Base-by-base conservation (phyloP, 2,329 filamentous ascomycete genomes). In the Neospermospora avenae region DNA sequence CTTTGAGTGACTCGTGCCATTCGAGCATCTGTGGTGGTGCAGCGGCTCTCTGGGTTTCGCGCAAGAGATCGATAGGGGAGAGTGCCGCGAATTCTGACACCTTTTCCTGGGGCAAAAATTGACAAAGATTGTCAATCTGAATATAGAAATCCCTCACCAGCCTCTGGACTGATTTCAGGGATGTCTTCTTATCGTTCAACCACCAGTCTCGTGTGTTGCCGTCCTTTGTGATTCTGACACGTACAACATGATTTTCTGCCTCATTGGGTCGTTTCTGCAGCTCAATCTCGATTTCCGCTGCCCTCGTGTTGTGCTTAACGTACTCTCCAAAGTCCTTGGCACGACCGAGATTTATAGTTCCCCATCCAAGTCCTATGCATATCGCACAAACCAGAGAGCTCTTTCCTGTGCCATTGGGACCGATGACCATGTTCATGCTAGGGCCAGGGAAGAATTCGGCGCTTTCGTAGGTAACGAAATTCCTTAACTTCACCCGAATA, bases 401-500 rank as follows among this genome's bases (percentile, higher is more conserved):
- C 77, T 99, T 99, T 58, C 95, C 95, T 0, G 95, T 98, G 35
- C 95, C 95, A 70, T 99, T 99, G n/a, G 95, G 95, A 0, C 95
- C 95, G 68, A 99, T 96, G 56, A 99, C 88, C 93, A 99, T 98
- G 73, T 99, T 99, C 70, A 99, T 76, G 72, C 90, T 93, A 0
- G 95, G 93, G 0, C 95, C 95, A 13, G 92, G 91, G 60, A 88
- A 85, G 74, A 98, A 97, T 66, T 96, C 93, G 58, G 92, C 93
- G 56, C 88, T 86, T 53, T 90, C 92, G 76, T 99, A 99, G 0
- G 95, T 99, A 58, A 99, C 91, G 69, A 99, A 99, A 74, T 98
- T 90, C 52, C 82, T 84, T 46, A 98, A 81, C 67, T 86, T 88
- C 51, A 99, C 91, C 37, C 93, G 85, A 52, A 97, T 86, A 67